phyloP scores from a whole-genome alignment of 768 basidiomycete species.

The Pleurotus cornucopiae region DNA sequence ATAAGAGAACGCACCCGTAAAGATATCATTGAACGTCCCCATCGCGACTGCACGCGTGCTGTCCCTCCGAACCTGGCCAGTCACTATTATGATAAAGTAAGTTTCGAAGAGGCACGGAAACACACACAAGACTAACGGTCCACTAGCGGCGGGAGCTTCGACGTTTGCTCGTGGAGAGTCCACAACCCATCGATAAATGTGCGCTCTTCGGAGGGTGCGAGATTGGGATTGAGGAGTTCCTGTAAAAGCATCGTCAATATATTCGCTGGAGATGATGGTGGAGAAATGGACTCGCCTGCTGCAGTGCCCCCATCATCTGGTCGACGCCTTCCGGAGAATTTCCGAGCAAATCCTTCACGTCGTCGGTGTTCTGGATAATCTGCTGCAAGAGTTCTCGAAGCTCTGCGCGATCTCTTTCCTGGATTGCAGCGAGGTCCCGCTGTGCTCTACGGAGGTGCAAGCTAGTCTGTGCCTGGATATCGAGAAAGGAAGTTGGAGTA shows the following conservation, averaged over 20 bases:
- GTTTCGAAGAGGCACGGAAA: background rate
- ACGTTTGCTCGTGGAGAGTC: conserved; percentile 32
- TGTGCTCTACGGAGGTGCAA: conserved; percentile 24
- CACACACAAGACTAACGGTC: conserved; percentile 27
- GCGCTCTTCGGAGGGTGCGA: conserved; percentile 24
- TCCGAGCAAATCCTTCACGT: conserved; percentile 28
- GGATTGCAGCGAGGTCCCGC: conserved; percentile 22
- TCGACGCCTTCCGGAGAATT: conserved; percentile 28
- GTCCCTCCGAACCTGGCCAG: conserved; percentile 33
- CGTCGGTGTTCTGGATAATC: conserved; percentile 28
- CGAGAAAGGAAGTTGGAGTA: conserved; percentile 11
- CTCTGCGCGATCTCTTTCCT: conserved; percentile 30
- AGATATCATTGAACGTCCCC: conserved; percentile 37
- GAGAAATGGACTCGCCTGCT: conserved; percentile 18
- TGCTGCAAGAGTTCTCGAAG: conserved; percentile 28
- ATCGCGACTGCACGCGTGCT: conserved; percentile 24
- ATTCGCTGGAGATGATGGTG: too few species aligned
- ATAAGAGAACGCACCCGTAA: conserved; percentile 21
- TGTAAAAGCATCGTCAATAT: conserved; percentile 8
- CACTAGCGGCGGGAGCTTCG: conserved; percentile 35
- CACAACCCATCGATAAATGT: conserved; percentile 34
- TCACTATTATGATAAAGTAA: conserved; percentile 24
- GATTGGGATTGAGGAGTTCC: conserved; percentile 31
- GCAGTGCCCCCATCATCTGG: conserved; percentile 37
- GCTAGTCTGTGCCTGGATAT: conserved; percentile 18